Base-by-base conservation (phyloP, 805 yeast genomes). In the Cyberlindnera mycetangii region DNA sequence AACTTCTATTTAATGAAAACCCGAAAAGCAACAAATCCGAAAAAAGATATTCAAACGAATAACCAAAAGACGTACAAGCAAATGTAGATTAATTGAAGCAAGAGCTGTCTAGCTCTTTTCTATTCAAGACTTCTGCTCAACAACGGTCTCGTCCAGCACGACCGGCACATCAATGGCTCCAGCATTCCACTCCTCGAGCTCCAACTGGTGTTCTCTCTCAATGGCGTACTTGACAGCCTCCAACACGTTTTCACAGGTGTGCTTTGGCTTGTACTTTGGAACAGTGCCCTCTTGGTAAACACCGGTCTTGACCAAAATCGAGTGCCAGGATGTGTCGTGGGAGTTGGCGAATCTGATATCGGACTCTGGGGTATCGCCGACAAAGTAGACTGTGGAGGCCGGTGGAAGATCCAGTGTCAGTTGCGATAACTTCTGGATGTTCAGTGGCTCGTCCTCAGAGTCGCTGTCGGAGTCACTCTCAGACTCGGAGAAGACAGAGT, bases 281-380 rank as follows among this genome's bases (percentile, higher is more conserved):
- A 65, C 75, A 8, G 92, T 81, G 17, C 92, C 90, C 37, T 76
- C 88, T 66, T 85, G 81, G 66, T 85, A 86, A 45, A 86, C 95
- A 62, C 95, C 95, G 31, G 95, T 86, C 66, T 86, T 83, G 32
- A 86, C 95, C 58, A 86, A 71, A 47, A 87, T 86, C 21, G 95
- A 85, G 66, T 75, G 81, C 95, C 95, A 86, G 24, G 89, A 79
- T 48, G 78, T 78, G 61, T 86, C 93, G 65, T 85, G 92, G 16
- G 89, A 81, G 68, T 86, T 86, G 42, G 95, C 95, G 68, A 87
- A 87, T 64, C 93, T 72, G 51, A 86, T 86, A 64, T 86, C 95
- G 7, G 90, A 83, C 67, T 86, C 95, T 16, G 95, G 95, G 12
- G 95, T 86, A 60, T 86, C 95, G 56, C 95, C 95, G 41, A 86